phyloP scores from a whole-genome alignment of 2,329 filamentous ascomycete species.

The Fusarium coffeatum region DNA sequence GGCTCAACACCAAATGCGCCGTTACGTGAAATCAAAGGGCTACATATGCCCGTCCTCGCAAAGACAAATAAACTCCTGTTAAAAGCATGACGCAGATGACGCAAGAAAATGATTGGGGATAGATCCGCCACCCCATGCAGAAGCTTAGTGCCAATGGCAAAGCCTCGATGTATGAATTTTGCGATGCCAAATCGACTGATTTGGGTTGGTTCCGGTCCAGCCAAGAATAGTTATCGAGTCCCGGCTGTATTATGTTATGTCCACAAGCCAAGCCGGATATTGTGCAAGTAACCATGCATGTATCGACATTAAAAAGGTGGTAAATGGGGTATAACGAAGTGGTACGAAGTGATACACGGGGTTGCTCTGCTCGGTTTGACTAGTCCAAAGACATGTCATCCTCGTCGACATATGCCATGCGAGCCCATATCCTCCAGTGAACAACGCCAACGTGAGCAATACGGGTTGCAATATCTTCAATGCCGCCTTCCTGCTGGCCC shows the following conservation, averaged over 20 bases:
- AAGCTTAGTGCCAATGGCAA: not conserved
- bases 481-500: slow-evolving; percentile 62
- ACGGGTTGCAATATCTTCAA: slow-evolving; percentile 78
- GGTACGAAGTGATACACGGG: slow-evolving; percentile 27
- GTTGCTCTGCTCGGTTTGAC: slow-evolving; percentile 7
- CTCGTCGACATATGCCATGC: slow-evolving; percentile 73
- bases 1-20: slow-evolving; percentile 21
- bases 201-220: slow-evolving; percentile 29
- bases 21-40: not conserved
- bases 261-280: slow-evolving; percentile 16
- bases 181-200: slow-evolving; percentile 5
- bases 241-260: slow-evolving; percentile 11
- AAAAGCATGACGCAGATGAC: slow-evolving; percentile 8
- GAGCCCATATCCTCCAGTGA: slow-evolving; percentile 91
- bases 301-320: slow-evolving; percentile 41
- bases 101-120: slow-evolving; percentile 8
- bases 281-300: slow-evolving; percentile 15
- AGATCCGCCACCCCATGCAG: slow-evolving; percentile 13
- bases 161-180: not conserved
- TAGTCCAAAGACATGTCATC: slow-evolving; percentile 53
- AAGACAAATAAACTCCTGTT: slow-evolving; percentile 2
- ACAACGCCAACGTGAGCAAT: slow-evolving; percentile 85
- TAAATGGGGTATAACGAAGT: slow-evolving; percentile 34
- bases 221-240: slow-evolving; percentile 23
- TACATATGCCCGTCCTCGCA: not conserved